These are phyloP conservation scores for Sherardia arvensis DNA, from an alignment of 257 asterid species.

Conservation along the genomic window DNA sequence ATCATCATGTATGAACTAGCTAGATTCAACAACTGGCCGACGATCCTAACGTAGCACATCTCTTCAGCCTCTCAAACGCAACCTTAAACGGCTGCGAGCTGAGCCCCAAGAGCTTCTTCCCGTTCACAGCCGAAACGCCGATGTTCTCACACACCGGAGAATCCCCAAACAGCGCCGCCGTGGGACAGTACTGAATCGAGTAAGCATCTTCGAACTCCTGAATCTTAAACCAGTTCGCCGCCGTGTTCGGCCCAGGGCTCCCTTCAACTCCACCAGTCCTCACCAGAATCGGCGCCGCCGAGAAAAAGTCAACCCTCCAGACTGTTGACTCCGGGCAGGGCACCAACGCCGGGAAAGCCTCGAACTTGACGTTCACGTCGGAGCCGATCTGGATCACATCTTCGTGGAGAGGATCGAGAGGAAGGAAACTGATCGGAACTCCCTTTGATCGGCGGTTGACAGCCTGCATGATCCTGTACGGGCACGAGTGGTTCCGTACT, in stretches of 20 bases:
- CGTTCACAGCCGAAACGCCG: not conserved
- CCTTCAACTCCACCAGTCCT: conserved; percentile 5
- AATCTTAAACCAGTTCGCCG: conserved; percentile 7
- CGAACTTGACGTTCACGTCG: not conserved
- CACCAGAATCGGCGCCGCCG: not conserved
- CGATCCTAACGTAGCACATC: not conserved
- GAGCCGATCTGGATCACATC: not conserved
- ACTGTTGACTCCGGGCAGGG: not conserved
- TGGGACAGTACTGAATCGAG: not conserved
- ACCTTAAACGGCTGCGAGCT: not conserved
- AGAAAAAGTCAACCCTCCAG: not conserved
- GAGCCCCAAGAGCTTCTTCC: not conserved
- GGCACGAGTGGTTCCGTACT: not conserved
- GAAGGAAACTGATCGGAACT: not conserved
- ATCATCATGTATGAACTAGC: not conserved
- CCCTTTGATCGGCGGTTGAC: not conserved
- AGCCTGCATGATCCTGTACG: not conserved
- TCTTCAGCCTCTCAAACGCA: not conserved
- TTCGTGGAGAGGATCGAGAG: not conserved
- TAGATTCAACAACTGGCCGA: not conserved
- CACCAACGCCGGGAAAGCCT: not conserved
- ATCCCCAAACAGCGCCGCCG: not conserved
- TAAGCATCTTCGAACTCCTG: conserved; percentile 9
- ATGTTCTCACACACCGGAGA: conserved; percentile 2
- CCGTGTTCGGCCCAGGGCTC: conserved; percentile 1